Evolutionary conservation across 805 yeast genomes (phyloP).

Genomic region (Yarrowia divulgata): DNA sequence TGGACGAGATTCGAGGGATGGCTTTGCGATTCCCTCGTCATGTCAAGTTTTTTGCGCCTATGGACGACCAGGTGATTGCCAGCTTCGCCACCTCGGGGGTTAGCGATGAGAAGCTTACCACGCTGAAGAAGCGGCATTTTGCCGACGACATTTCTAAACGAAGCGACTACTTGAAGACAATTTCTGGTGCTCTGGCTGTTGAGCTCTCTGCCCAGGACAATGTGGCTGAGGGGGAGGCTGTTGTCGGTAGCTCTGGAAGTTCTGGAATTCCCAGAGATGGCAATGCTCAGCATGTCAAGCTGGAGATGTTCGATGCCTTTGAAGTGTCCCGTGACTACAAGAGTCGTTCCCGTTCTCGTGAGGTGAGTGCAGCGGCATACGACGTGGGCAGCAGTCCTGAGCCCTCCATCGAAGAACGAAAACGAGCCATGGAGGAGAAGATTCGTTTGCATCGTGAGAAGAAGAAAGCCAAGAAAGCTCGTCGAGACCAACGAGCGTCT

Average conservation of each 20-base stretch:
- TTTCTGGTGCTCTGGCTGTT: background rate
- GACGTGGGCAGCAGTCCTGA: background rate
- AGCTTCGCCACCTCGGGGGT: background rate
- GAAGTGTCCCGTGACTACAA: background rate
- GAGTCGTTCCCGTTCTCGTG: background rate
- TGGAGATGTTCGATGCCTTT: background rate
- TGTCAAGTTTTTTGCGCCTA: conserved; percentile 16
- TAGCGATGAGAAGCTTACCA: background rate
- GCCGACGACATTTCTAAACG: background rate
- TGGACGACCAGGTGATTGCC: background rate
- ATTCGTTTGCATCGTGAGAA: background rate
- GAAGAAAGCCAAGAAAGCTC: background rate
- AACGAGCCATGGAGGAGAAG: conserved; percentile 2
- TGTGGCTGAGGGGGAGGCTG: background rate
- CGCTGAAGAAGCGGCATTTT: background rate
- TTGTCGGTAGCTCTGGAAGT: background rate
- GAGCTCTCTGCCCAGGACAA: background rate
- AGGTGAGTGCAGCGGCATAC: background rate
- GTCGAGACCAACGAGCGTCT: background rate
- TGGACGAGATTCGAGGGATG: background rate
- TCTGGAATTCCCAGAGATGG: background rate
- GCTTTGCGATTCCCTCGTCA: conserved; percentile 18
- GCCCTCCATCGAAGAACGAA: background rate
- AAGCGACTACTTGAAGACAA: background rate
- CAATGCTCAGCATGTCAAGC: background rate